Base-by-base conservation (phyloP, 306 rosid species). In the Aeschynomene evenia region DNA sequence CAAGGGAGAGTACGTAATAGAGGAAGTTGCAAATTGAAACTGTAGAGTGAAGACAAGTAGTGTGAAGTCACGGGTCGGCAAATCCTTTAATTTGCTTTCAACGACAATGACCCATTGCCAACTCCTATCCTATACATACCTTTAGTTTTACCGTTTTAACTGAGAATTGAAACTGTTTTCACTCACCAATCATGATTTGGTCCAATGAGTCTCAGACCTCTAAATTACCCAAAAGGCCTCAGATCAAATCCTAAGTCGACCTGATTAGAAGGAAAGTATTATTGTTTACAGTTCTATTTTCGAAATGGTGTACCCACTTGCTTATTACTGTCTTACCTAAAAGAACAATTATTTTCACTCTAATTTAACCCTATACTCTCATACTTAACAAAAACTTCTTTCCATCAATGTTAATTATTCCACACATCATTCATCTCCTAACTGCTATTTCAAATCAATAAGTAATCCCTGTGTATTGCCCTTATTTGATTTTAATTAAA, bases 61-160 rank as follows among this genome's bases (percentile, higher is more conserved):
- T n/a, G 55, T 18, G 65, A 54, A 56, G 54, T 69, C 65, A 69
- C 75, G 64, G 65, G 55, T 55, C 55, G 54, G 54, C 65, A 69
- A 40, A 39, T 15, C 74, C 74, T 22, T 71, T n/a, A n/a, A n/a
- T 14, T 37, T 21, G 24, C 37, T 15, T 60, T 59, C 18, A 72
- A 72, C 2, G 54, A 73, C 63, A 73, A 26, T 57, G 75, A 70
- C 75, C 29, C 48, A 2, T 2, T 43, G 67, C 57, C 75, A 6
- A 70, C 45, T 69, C 19, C 11, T 54, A 13, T 37, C 43, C 14
- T 9, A 37, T 37, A 37, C 9, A 31, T 2, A 26, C 29, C 29
- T 26, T 53, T 53, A 52, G 51, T 23, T 36, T 36, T 55, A 24
- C 31, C 56, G 9, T 22, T 23, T n/a, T 42, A 24, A 24, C 11